Conservation (phyloP, 2,329 filamentous ascomycete species). For the Microdochium nivale region DNA sequence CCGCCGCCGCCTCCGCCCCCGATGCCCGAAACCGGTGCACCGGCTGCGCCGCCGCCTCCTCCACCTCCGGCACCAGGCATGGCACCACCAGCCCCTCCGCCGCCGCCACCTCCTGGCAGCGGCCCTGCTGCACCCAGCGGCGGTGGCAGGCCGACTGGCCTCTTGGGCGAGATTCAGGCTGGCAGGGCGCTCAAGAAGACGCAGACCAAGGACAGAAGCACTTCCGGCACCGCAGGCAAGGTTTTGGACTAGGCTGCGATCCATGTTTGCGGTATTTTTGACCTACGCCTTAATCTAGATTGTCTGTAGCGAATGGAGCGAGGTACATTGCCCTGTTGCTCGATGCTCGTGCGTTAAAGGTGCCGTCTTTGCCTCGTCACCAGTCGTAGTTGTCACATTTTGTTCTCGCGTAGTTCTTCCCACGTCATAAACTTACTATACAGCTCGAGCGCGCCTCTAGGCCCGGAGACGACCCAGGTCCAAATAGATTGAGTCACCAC, state of each 20-base stretch:
- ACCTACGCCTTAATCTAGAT: background rate
- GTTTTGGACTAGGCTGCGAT: conserved; percentile 44
- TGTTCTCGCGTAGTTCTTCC: too few species aligned
- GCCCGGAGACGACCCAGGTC: too few species aligned
- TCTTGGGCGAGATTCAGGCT: conserved; percentile 76
- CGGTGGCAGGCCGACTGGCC: conserved; percentile 45
- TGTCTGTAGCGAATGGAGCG: too few species aligned
- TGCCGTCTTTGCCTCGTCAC: too few species aligned
- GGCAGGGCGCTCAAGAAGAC: conserved; percentile 80
- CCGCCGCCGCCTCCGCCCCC: conserved; percentile 23
- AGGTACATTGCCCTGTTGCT: too few species aligned
- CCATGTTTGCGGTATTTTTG: background rate
- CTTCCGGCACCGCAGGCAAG: conserved; percentile 62
- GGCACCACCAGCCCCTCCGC: conserved; percentile 27
- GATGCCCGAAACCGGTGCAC: conserved; percentile 28
- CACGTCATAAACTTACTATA: too few species aligned
- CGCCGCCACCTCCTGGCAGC: conserved; percentile 34
- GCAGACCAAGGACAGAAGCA: conserved; percentile 79
- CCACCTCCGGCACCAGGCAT: conserved; percentile 30
- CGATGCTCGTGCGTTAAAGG: too few species aligned
- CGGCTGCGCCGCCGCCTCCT: conserved; percentile 31
- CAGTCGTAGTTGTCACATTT: too few species aligned
- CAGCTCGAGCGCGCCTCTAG: too few species aligned
- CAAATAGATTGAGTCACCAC: too few species aligned
- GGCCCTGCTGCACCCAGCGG: conserved; percentile 36